Conservation (phyloP, 192 early-diverging fungal genomes). For the Bifiguratus adelaidae region DNA sequence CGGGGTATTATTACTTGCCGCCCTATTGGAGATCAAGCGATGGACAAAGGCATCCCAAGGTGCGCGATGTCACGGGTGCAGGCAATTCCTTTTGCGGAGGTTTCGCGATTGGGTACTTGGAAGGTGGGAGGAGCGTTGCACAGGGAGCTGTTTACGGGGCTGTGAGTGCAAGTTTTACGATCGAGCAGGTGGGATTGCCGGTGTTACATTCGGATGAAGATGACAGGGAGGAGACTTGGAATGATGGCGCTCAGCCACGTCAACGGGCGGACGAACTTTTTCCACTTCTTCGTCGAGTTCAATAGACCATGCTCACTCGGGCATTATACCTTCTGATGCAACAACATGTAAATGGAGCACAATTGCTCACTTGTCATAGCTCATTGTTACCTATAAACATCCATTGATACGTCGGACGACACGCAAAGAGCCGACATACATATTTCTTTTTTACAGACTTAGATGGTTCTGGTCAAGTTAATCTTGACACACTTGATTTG, state of each 20-base stretch:
- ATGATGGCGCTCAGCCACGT: too few relatives aligned
- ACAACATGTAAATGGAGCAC: too few relatives aligned
- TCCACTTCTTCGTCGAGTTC: too few relatives aligned
- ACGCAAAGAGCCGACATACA: too few relatives aligned
- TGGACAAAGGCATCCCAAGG: background rate
- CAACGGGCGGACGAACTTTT: too few relatives aligned
- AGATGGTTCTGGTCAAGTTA: too few relatives aligned
- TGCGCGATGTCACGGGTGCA: conserved; percentile 28
- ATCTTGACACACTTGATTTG: conserved; percentile 24
- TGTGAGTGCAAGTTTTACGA: conserved; percentile 20
- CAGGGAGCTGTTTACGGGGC: conserved; percentile 22
- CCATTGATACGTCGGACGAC: too few relatives aligned
- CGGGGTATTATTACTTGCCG: conserved; percentile 11
- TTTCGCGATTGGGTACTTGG: conserved; percentile 16
- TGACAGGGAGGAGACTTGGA: conserved; percentile 9
- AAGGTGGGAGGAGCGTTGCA: conserved; percentile 15
- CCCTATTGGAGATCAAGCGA: conserved; percentile 18
- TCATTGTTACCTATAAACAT: too few relatives aligned
- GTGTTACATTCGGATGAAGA: conserved; percentile 1
- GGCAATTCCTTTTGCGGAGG: conserved; percentile 38
- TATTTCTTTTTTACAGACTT: too few relatives aligned
- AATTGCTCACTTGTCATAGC: too few relatives aligned
- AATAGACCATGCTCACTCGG: too few relatives aligned
- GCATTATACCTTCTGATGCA: too few relatives aligned
- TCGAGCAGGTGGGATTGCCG: conserved; percentile 30